Evolutionary conservation across 768 basidiomycete genomes (phyloP).

Genomic region (Flagelloscypha sp.): DNA sequence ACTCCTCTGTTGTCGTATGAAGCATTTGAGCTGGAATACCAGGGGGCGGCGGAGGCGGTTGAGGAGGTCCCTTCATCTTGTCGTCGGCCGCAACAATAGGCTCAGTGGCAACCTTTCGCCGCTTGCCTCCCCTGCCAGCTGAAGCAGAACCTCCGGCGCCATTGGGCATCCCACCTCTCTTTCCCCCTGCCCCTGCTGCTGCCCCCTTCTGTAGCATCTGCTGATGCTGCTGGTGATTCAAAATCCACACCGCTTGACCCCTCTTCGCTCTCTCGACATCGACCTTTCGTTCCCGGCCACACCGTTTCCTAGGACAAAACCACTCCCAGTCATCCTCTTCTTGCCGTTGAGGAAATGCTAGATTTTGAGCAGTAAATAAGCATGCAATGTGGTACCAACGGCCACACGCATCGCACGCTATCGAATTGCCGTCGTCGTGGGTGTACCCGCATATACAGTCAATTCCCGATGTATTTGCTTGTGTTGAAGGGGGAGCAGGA

Average conservation of each 20-base stretch:
- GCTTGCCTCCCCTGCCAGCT: too few species aligned
- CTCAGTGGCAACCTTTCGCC: too few species aligned
- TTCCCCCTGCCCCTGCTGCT: slow-evolving; percentile 14
- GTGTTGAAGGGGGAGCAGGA: too few species aligned
- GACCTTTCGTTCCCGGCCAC: slow-evolving; percentile 37
- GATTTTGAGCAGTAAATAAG: slow-evolving; percentile 60
- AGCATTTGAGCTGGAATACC: too few species aligned
- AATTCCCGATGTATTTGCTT: too few species aligned
- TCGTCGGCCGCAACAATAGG: too few species aligned
- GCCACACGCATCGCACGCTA: slow-evolving; percentile 76
- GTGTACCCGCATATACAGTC: slow-evolving; percentile 68
- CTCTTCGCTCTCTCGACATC: slow-evolving; percentile 41
- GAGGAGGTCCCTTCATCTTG: too few species aligned
- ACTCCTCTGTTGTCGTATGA: too few species aligned
- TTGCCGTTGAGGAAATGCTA: slow-evolving; percentile 35
- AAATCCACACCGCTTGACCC: slow-evolving; percentile 33
- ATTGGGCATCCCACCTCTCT: too few species aligned
- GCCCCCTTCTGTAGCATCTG: slow-evolving; percentile 9
- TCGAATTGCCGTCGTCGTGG: slow-evolving; percentile 77
- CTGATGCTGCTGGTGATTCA: slow-evolving; percentile 21
- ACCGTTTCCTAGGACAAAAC: slow-evolving; percentile 68
- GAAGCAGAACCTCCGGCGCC: too few species aligned
- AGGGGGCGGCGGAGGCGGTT: too few species aligned
- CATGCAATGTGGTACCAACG: slow-evolving; percentile 84
- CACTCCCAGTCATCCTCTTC: slow-evolving; percentile 59